Evolutionary conservation across 148 eudicot genomes (phyloP).

Genomic region (Spergularia marina): DNA sequence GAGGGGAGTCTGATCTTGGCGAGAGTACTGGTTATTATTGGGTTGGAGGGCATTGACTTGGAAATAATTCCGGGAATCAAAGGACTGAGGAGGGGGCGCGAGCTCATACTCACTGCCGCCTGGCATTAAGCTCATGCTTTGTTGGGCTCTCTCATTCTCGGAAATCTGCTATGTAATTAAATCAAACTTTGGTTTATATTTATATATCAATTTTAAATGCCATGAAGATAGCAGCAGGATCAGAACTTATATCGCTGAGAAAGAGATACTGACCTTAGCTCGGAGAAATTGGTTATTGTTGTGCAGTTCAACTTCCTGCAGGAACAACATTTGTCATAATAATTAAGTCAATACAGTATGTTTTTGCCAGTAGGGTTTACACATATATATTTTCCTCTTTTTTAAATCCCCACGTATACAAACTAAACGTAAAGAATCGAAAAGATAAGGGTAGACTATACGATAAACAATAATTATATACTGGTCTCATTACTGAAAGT

Average conservation of each 20-base stretch:
- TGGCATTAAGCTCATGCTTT: constrained; percentile 86
- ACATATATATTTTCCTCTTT: too few species aligned
- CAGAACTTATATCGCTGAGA: neutral
- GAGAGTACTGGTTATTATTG: constrained; percentile 52
- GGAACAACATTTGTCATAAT: neutral
- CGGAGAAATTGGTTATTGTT: constrained; percentile 87
- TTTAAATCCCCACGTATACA: too few species aligned
- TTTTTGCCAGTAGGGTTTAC: too few species aligned
- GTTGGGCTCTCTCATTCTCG: constrained; percentile 82
- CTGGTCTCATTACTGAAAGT: too few species aligned
- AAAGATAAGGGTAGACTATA: too few species aligned
- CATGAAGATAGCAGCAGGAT: neutral
- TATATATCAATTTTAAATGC: neutral
- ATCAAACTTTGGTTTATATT: neutral
- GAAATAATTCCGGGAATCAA: constrained; percentile 71
- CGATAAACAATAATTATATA: too few species aligned
- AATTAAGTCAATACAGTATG: too few species aligned
- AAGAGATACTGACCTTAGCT: constrained; percentile 54
- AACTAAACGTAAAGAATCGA: too few species aligned
- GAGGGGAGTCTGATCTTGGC: constrained; percentile 70
- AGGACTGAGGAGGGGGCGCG: constrained; percentile 54
- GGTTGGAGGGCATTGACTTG: constrained; percentile 72
- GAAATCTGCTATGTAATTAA: constrained; percentile 46
- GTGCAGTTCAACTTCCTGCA: constrained; percentile 91
- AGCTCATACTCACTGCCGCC: constrained; percentile 61